Conservation (phyloP, 495 filamentous ascomycete species). For the Aspergillus leporis region DNA sequence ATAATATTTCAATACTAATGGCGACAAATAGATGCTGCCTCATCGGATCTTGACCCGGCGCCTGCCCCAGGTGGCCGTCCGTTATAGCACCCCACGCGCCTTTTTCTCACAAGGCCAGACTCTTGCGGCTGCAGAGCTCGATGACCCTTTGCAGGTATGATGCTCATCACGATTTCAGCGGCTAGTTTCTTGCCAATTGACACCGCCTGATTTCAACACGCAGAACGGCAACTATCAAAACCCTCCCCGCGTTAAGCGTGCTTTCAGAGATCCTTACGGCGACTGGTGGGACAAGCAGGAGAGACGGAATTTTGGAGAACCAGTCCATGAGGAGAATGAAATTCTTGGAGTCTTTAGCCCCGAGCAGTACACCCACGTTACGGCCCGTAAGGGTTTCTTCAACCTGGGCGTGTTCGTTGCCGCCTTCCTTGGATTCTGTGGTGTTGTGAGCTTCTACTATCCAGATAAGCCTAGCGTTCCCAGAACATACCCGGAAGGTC, state of each 20-base stretch:
- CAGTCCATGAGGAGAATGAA: constrained; percentile 96
- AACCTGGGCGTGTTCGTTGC: constrained; percentile 76
- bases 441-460: constrained; percentile 69
- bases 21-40: constrained; percentile 60
- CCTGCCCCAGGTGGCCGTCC: constrained; percentile 45
- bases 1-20: constrained; percentile 19
- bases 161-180: constrained; percentile 4
- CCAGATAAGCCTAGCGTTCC: constrained; percentile 82
- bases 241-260: constrained; percentile 78
- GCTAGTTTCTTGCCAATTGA: constrained; percentile 19
- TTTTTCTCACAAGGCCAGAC: constrained; percentile 52
- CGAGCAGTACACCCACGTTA: constrained; percentile 85
- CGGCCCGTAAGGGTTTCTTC: constrained; percentile 66
- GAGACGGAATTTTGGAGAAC: constrained; percentile 92
- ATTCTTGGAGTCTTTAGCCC: constrained; percentile 87
- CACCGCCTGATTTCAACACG: constrained; percentile 6
- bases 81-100: constrained; percentile 55
- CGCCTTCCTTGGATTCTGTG: constrained; percentile 67
- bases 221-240: constrained; percentile 94
- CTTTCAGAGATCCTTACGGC: constrained; percentile 87
- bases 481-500: constrained; percentile 76
- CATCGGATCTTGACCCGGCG: constrained; percentile 56
- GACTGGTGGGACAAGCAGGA: constrained; percentile 99
- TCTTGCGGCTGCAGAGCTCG: constrained; percentile 57
- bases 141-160: constrained; percentile 77